Conservation (phyloP, 805 yeast species). For the Jamesozyma spencerorum region DNA sequence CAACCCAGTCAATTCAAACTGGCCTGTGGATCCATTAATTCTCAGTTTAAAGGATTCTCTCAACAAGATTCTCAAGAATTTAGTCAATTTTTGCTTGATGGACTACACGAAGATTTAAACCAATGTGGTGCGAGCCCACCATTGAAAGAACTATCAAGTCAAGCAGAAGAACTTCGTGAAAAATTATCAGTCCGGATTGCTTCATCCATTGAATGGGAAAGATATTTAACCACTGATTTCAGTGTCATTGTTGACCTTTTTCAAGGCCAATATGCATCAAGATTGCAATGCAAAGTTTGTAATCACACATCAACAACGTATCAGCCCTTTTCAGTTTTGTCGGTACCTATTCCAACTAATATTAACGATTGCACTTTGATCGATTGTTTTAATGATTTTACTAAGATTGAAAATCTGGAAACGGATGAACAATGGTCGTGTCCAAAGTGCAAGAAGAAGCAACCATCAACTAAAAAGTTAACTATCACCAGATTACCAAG, state of each 20-base stretch:
- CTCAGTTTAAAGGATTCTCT: slow-evolving; percentile 68
- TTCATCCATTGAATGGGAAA: slow-evolving; percentile 87
- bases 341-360: slow-evolving; percentile 64
- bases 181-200: slow-evolving; percentile 67
- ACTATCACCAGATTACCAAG: slow-evolving; percentile 73
- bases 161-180: slow-evolving; percentile 69
- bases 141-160: slow-evolving; percentile 50
- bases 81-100: slow-evolving; percentile 77
- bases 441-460: slow-evolving; percentile 58
- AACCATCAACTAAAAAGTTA: slow-evolving; percentile 59
- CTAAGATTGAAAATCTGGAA: slow-evolving; percentile 64
- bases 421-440: slow-evolving; percentile 83
- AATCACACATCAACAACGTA: slow-evolving; percentile 75
- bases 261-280: slow-evolving; percentile 84
- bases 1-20: slow-evolving; percentile 62
- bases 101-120: slow-evolving; percentile 86
- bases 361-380: slow-evolving; percentile 33
- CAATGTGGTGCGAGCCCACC: slow-evolving; percentile 48
- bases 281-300: slow-evolving; percentile 65
- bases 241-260: slow-evolving; percentile 75
- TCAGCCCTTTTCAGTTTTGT: slow-evolving; percentile 70
- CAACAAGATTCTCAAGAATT: slow-evolving; percentile 96
- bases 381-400: slow-evolving; percentile 72
- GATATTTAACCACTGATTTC: slow-evolving; percentile 71
- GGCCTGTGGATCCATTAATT: slow-evolving; percentile 60